Evolutionary conservation across 768 basidiomycete species (phyloP), one percentile per base, ranked within the genome.

Genomic region (Lactarius sanguifluus): DNA sequence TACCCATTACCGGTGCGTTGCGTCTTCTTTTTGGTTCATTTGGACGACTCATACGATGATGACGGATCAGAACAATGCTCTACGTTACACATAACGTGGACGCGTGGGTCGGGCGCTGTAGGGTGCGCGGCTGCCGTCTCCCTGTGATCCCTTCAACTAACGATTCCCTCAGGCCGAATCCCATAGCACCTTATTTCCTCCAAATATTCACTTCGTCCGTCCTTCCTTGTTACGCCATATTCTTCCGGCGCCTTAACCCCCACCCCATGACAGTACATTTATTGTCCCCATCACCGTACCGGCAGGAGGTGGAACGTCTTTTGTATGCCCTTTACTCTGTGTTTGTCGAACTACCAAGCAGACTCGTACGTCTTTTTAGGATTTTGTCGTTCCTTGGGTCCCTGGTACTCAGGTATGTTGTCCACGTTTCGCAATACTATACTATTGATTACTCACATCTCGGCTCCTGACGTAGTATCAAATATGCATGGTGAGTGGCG

Each of bases 201-300:
- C 84, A 86, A 71, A 78, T 87, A 10, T 87, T 84, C 71, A 84
- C 85, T 16, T 86, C 85, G 86, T 86, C 64, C 73, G 85, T 77
- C 9, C 23, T 50, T 58, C 52, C 38, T 43, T 62, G 34, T 43
- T 59, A 9, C 28, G 32, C 23, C 8, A 13, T n/a, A 2, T 20
- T 10, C 30, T 12, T 30, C 45, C 25, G n/a, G 12, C 61, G 12
- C 23, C 38, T 58, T 45, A 38, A 32, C 32, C 8, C 34, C 62
- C 36, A n/a, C 23, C 25, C 23, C 12, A 5, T 6, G 50, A 59
- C 55, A 86, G 85, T 40, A 73, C 79, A 23, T 84, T 79, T 70
- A 73, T 81, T 25, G 79, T 83, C 47, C 85, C 86, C 1, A 79
- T 87, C 71, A 71, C 83, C 28, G 77, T 88, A 62, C 73, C 76